Conservation (phyloP, 2,329 filamentous ascomycete species). For the Diaporthe sp. region DNA sequence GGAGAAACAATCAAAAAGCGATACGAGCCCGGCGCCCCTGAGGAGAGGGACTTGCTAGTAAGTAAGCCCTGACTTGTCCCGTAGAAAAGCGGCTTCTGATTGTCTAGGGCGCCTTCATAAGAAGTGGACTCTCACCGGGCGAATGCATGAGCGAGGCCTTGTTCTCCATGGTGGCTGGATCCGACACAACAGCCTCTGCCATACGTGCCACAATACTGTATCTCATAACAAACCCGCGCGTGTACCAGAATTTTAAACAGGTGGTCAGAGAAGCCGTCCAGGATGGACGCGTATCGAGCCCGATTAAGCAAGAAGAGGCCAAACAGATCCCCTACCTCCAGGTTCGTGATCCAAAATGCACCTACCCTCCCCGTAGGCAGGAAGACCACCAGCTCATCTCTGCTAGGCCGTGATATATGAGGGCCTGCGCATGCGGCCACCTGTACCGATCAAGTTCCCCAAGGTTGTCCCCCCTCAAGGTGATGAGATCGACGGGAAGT, state of each 20-base stretch:
- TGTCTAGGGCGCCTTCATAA: conserved; percentile 3
- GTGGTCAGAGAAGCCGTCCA: conserved; percentile 21
- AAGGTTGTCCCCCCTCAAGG: conserved; percentile 43
- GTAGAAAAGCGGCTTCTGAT: background rate
- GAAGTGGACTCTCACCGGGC: conserved; percentile 37
- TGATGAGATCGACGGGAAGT: conserved; percentile 43
- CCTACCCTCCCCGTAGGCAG: fast-evolving
- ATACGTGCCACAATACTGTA: conserved; percentile 51
- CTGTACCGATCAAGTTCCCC: conserved; percentile 6
- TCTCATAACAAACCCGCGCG: conserved; percentile 33
- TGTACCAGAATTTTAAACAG: conserved; percentile 32
- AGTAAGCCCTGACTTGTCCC: background rate
- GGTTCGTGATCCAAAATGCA: background rate
- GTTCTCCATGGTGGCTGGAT: conserved; percentile 52
- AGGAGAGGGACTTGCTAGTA: conserved; percentile 59
- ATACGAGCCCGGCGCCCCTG: conserved; percentile 51
- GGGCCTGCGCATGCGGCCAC: conserved; percentile 26
- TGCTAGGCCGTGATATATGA: conserved; percentile 24
- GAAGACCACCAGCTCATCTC: background rate
- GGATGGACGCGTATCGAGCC: background rate
- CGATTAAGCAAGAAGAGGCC: conserved; percentile 20
- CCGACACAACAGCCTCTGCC: conserved; percentile 61
- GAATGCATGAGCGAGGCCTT: conserved; percentile 56
- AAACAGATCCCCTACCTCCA: conserved; percentile 18
- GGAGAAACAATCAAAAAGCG: conserved; percentile 54